Percentiles rank a stretch among this genome's conserved stretches.
Evolutionary conservation across 306 rosid species (phyloP).

Genomic region (Mucuna pruriens): DNA sequence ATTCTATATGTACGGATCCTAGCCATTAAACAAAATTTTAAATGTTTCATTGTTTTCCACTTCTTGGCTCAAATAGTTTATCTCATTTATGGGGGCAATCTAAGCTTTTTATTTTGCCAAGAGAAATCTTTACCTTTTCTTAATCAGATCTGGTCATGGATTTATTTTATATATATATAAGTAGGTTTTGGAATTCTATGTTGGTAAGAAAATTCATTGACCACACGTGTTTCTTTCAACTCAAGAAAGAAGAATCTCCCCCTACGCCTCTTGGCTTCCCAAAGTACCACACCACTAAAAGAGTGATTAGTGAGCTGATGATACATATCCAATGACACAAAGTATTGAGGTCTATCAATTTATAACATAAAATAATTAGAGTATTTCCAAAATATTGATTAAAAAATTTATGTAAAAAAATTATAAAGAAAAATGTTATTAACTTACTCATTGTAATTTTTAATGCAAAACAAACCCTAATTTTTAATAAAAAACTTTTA

Average conservation of each 20-base stretch:
- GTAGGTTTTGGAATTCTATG: background rate
- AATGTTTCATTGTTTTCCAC: constrained; percentile 28
- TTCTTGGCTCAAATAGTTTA: constrained; percentile 11
- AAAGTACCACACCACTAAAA: background rate
- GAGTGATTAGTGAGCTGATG: background rate
- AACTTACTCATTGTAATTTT: too few relatives aligned
- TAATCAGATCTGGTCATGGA: constrained; percentile 33
- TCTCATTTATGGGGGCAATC: constrained; percentile 30
- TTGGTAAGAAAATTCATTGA: constrained; percentile 20
- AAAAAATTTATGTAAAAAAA: too few relatives aligned
- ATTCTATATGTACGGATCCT: constrained; percentile 64
- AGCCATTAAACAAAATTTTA: constrained; percentile 24
- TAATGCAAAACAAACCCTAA: too few relatives aligned
- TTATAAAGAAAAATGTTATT: too few relatives aligned
- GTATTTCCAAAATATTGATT: background rate
- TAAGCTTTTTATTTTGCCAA: constrained; percentile 22
- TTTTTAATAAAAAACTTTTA: too few relatives aligned
- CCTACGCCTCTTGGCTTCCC: background rate
- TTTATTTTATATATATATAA: background rate
- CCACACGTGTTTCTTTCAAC: constrained; percentile 17
- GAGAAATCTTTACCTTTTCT: constrained; percentile 36
- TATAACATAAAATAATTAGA: background rate
- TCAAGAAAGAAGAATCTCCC: background rate
- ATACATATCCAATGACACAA: background rate
- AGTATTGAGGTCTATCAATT: background rate